Conservation (phyloP, 2,329 filamentous ascomycete species). For the Aspergillus arachidicola region DNA sequence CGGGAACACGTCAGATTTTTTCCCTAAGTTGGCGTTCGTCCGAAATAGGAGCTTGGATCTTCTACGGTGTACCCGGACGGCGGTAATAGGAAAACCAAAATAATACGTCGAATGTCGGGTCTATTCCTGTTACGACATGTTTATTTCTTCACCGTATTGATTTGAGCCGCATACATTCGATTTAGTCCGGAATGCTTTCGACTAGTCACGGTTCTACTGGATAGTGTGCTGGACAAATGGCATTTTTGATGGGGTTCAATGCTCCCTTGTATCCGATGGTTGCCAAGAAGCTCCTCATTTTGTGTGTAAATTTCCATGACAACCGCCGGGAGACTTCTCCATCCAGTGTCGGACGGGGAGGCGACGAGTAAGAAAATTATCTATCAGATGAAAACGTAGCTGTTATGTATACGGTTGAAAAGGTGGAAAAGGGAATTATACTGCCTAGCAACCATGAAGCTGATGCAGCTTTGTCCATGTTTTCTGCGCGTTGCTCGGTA, state of each 20-base stretch:
- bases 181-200: not conserved
- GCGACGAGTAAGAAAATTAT: not conserved
- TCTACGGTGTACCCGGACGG: not conserved
- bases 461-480: constrained; percentile 2
- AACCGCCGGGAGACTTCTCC: constrained; percentile 12
- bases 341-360: not conserved
- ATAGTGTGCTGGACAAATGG: not conserved
- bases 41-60: constrained; percentile 8
- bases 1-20: constrained; percentile 17
- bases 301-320: constrained; percentile 26
- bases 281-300: constrained; percentile 28
- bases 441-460: not conserved
- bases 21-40: constrained; percentile 9
- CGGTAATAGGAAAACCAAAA: not conserved
- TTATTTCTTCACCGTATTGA: not conserved
- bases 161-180: not conserved
- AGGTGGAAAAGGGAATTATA: constrained; percentile 4
- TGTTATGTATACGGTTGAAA: not conserved
- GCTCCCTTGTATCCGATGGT: constrained; percentile 21
- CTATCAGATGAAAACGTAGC: not conserved
- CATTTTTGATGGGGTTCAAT: constrained; percentile 8
- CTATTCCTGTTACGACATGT: not conserved
- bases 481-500: constrained; percentile 33
- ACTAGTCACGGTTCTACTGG: not conserved
- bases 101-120: not conserved